These are phyloP conservation scores for Cladorrhinum sp. DNA, from an alignment of 2,329 filamentous ascomycete species.

Conservation along the genomic window DNA sequence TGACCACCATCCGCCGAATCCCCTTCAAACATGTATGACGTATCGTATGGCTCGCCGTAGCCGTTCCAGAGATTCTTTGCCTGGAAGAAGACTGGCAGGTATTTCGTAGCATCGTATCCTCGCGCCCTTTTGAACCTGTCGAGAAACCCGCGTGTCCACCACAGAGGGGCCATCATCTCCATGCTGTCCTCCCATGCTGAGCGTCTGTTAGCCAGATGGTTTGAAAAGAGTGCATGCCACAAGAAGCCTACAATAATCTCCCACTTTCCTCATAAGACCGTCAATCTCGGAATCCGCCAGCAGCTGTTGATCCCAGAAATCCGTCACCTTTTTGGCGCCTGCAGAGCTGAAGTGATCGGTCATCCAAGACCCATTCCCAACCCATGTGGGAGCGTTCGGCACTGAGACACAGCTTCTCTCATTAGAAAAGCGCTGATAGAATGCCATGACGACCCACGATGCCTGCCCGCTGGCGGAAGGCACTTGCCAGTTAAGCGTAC, in stretches of 20 bases:
- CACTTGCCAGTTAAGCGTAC: constrained; percentile 16
- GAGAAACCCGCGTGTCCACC: constrained; percentile 26
- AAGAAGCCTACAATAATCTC: constrained; percentile 24
- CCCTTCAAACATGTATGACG: constrained; percentile 20
- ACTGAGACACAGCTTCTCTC: constrained; percentile 23
- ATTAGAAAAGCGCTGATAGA: constrained; percentile 27
- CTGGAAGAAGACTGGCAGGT: constrained; percentile 27
- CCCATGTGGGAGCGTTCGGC: constrained; percentile 13
- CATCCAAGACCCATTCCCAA: constrained; percentile 29
- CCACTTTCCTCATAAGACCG: constrained; percentile 17
- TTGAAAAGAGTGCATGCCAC: background rate
- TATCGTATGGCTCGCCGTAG: constrained; percentile 24
- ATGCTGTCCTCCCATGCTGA: constrained; percentile 31
- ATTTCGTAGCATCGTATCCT: constrained; percentile 22
- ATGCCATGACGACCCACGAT: constrained; percentile 21
- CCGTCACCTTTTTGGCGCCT: constrained; percentile 26
- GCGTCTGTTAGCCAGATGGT: background rate
- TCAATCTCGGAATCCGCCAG: constrained; percentile 19
- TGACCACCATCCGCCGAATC: constrained; percentile 14
- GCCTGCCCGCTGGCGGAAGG: background rate
- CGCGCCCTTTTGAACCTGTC: constrained; percentile 18
- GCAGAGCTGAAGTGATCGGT: constrained; percentile 29
- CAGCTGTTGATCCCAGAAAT: constrained; percentile 29
- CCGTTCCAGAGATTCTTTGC: constrained; percentile 23
- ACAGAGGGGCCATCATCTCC: constrained; percentile 28